These are phyloP conservation scores for Meyerozyma carpophila DNA, from an alignment of 1,139 yeast genomes.

Conservation along the genomic window DNA sequence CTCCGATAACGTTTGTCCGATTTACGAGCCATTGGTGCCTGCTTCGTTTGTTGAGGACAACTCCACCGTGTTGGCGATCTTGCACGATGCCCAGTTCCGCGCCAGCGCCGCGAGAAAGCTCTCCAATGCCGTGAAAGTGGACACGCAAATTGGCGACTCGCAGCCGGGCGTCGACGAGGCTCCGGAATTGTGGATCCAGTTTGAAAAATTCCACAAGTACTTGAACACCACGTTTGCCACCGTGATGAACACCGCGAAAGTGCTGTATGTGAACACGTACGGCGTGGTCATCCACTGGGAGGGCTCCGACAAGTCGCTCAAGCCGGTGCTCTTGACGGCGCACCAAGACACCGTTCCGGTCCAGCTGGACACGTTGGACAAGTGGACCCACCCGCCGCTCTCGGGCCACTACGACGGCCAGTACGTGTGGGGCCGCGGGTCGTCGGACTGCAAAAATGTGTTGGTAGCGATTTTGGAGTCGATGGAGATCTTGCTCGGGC, in stretches of 20 bases:
- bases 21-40: conserved; percentile 27
- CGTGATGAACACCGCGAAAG: conserved; percentile 42
- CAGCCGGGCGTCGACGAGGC: conserved; percentile 19
- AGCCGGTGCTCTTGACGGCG: conserved; percentile 7
- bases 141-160: conserved; percentile 6
- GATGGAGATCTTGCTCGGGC: conserved; percentile 40
- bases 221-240: conserved; percentile 55
- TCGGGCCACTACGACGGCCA: conserved; percentile 13
- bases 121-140: conserved; percentile 7
- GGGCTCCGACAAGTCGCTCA: conserved; percentile 44
- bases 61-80: conserved; percentile 22
- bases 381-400: conserved; percentile 7
- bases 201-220: conserved; percentile 50
- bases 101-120: conserved; percentile 5
- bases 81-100: conserved; percentile 5
- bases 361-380: conserved; percentile 4
- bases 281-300: conserved; percentile 66
- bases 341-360: conserved; percentile 10
- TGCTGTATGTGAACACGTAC: conserved; percentile 57
- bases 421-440: conserved; percentile 58
- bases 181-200: conserved; percentile 38
- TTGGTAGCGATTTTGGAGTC: conserved; percentile 56
- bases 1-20: conserved; percentile 19
- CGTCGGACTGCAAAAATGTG: conserved; percentile 58
- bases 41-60: conserved; percentile 25